phyloP scores from a whole-genome alignment of 2,329 filamentous ascomycete species.

The Tolypocladium capitatum region DNA sequence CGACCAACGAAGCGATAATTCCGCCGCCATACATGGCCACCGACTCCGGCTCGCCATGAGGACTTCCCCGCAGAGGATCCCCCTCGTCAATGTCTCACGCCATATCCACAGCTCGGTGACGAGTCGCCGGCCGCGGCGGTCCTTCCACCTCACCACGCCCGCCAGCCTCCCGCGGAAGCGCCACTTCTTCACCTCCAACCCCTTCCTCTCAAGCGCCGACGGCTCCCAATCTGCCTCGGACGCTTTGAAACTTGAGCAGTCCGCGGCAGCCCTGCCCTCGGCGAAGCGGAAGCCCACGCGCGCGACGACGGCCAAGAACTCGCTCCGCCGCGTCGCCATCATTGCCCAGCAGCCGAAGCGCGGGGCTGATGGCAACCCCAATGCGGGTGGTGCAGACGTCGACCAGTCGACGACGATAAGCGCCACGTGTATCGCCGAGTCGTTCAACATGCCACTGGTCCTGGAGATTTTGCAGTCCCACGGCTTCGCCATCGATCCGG shows the following conservation, averaged over 20 bases:
- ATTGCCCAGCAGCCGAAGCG: slow-evolving; percentile 57
- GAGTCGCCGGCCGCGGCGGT: slow-evolving; percentile 15
- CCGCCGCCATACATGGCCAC: background rate
- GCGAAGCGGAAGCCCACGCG: slow-evolving; percentile 34
- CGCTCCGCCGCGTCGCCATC: slow-evolving; percentile 70
- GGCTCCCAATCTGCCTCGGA: slow-evolving; percentile 7
- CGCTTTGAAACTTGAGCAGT: slow-evolving; percentile 7
- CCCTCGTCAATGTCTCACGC: slow-evolving; percentile 15
- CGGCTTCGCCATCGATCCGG: slow-evolving; percentile 49
- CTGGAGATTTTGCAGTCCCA: slow-evolving; percentile 42
- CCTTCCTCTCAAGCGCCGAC: slow-evolving; percentile 29
- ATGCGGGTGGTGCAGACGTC: slow-evolving; percentile 12
- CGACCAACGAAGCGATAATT: background rate
- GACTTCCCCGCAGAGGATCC: slow-evolving; percentile 17
- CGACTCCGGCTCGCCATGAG: slow-evolving; percentile 16
- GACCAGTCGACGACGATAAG: slow-evolving; percentile 34
- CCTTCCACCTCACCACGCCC: slow-evolving; percentile 33
- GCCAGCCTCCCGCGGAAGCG: slow-evolving; percentile 38
- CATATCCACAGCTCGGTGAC: slow-evolving; percentile 15
- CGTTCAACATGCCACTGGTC: slow-evolving; percentile 50
- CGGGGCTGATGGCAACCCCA: slow-evolving; percentile 17
- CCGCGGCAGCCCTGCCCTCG: slow-evolving; percentile 4
- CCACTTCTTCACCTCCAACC: slow-evolving; percentile 54
- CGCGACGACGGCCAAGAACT: slow-evolving; percentile 47
- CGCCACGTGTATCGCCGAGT: slow-evolving; percentile 49